Base-by-base conservation (phyloP, 2,329 filamentous ascomycete genomes). In the Talaromyces albobiverticillius region DNA sequence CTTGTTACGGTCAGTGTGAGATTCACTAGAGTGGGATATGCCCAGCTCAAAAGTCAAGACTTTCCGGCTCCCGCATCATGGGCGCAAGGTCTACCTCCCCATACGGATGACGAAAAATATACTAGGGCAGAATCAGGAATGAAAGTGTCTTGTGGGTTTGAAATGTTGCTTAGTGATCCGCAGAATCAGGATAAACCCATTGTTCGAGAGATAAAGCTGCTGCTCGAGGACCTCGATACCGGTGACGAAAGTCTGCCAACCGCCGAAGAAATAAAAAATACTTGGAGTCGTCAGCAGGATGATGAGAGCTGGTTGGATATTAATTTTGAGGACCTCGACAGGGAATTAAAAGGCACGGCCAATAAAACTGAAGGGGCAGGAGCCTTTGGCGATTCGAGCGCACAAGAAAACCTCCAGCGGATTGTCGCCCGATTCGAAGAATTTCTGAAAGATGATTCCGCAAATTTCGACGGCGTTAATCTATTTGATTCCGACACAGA, bases 401-500 rank as follows among this genome's bases (percentile, higher is more conserved):
- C 74, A 1, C 69, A 78, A 51, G 71, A 74, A 59, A 76, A 96
- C 66, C 76, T 99, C 20, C 86, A 88, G 51, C 93, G 93, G 65
- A 96, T 97, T 68, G 94, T 99, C 0, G 87, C 89, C 45, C 84
- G 90, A n/a, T 97, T 99, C 64, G 91, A 96, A 65, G 79, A 88
- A 11, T 97, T 99, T 62, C 72, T 99, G 43, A 89, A 95, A 53
- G 90, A 97, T 62, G 88, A 95, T 10, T 82, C 81, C 43, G 90
- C 91, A 0, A 92, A 89, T 1, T 69, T 85, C 5, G 91, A 95
- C 45, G 93, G 91, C 0, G 89, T 86, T 0, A 85, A 90, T 56
- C 71, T 89, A 23, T 69, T 78, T 26, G 79, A 82, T 14, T 79
- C 85, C 41, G 78, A 82, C 11, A 76, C 79, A 5, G 76, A 79